A percentile compares a stretch with the other conserved stretches of the same genome.
phyloP scores from a whole-genome alignment of 129 eudicot genomes.

The Gnaphalium uliginosum region DNA sequence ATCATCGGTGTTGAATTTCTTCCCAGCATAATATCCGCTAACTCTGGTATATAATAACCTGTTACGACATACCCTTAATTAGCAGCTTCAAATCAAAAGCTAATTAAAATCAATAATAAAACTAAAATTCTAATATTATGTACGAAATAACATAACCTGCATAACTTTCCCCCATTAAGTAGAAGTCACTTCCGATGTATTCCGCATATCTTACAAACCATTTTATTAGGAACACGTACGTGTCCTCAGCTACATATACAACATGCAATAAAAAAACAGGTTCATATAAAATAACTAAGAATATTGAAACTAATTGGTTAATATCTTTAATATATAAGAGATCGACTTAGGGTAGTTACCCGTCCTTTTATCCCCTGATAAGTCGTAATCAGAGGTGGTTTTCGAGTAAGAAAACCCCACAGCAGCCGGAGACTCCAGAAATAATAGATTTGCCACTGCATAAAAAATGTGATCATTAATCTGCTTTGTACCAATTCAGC shows the following conservation, averaged over 20 bases:
- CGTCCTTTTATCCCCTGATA: neutral
- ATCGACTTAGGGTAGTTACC: neutral
- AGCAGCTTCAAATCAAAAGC: neutral
- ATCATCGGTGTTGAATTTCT: neutral
- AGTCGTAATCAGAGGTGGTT: neutral
- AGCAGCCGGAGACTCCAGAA: neutral
- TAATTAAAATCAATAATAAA: neutral
- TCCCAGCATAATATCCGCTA: neutral
- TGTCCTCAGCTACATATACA: neutral
- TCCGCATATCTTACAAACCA: neutral
- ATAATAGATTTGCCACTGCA: neutral
- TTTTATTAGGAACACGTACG: neutral
- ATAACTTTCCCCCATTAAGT: neutral
- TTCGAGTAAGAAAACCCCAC: neutral
- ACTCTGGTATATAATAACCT: neutral
- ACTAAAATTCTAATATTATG: neutral
- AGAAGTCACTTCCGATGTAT: neutral
- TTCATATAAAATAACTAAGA: no score
- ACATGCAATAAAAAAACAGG: neutral
- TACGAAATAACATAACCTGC: neutral
- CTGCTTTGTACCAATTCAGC: neutral
- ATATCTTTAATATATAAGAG: neutral
- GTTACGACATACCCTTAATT: neutral
- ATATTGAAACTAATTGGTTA: no score
- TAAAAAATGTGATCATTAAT: neutral